Evolutionary conservation across 2,329 filamentous ascomycete genomes (phyloP), one percentile per base, ranked within the genome.

Genomic region (Fusarium camptoceras): DNA sequence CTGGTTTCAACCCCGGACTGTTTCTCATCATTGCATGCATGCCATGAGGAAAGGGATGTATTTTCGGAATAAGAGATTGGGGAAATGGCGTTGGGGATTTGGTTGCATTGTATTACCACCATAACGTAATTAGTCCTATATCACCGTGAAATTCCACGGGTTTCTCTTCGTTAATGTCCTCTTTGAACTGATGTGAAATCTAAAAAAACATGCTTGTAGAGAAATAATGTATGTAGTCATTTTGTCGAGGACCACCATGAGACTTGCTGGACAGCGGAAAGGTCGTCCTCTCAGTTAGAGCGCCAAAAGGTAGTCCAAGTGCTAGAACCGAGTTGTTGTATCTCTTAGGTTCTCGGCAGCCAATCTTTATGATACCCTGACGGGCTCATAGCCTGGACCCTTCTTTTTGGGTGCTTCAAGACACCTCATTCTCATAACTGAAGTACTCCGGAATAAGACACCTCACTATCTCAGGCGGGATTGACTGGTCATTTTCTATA

Each of bases 1-100:
- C 61, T 60, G 59, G 43, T 25, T 68, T 64, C 54, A 70, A 57
- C 50, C 37, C 64, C 41, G 39, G 51, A 55, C 39, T 50, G 20
- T 41, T 50, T 61, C 56, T 71, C 65, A 58, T 68, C 55, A 53
- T 43, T 61, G 39, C 53, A 63, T 70, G 63, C 67, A 71, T 68
- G 68, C 46, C 59, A 68, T 65, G 59, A 55, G 68, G 59, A 71
- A 58, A 65, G 59, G 55, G 61, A 71, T 61, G 67, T 70, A 67
- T 57, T 53, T 57, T 60, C 55, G 55, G 54, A 53, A 64, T 10
- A 51, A 51, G 53, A 55, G 31, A 68, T 34, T 57, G 64, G 64
- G 55, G 64, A 68, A 54, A 61, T 64, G 68, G 68, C 68, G 68
- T 71, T 71, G 47, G 64, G 68, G 59, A 41, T 57, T 60, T 20